A percentile compares a stretch with the other conserved stretches of the same genome.
Evolutionary conservation across 2,329 filamentous ascomycete species (phyloP).

Genomic region (Aspergillus tamarii): DNA sequence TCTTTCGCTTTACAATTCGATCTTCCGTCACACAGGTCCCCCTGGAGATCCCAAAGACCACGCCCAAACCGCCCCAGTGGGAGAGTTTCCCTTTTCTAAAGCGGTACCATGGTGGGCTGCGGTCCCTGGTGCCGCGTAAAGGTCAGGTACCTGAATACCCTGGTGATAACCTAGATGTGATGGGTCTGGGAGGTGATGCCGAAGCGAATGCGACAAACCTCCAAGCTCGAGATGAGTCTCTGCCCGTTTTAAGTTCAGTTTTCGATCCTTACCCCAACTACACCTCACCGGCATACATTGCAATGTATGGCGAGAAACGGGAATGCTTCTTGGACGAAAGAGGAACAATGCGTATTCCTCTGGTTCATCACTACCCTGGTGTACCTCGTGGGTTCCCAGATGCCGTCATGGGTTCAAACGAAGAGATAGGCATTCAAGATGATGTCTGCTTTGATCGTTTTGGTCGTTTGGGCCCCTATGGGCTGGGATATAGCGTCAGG

Average conservation of each 20-base stretch:
- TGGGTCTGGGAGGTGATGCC: conserved; percentile 48
- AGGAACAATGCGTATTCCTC: conserved; percentile 66
- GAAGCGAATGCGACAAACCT: conserved; percentile 31
- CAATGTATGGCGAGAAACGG: conserved; percentile 62
- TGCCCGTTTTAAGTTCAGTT: conserved; percentile 51
- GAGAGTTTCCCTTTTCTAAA: conserved; percentile 83
- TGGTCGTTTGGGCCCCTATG: conserved; percentile 85
- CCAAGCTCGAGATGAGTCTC: conserved; percentile 30
- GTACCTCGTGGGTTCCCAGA: conserved; percentile 83
- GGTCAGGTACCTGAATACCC: conserved; percentile 84
- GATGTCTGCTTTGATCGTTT: conserved; percentile 94
- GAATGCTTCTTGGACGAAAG: conserved; percentile 79
- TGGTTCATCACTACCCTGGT: conserved; percentile 73
- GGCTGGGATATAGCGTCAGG: conserved; percentile 78
- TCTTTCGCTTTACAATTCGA: conserved; percentile 72
- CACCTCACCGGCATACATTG: conserved; percentile 58
- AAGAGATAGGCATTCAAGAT: conserved; percentile 74
- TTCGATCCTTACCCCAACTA: conserved; percentile 74
- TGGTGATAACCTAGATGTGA: conserved; percentile 60
- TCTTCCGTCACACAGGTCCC: conserved; percentile 32
- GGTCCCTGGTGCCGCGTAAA: conserved; percentile 66
- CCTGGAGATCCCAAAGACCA: conserved; percentile 58
- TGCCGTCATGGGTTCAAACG: conserved; percentile 83
- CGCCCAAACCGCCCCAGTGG: conserved; percentile 72
- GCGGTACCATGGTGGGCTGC: conserved; percentile 87